Evolutionary conservation across 2,329 filamentous ascomycete species (phyloP).

Genomic region (Beauveria sp.): DNA sequence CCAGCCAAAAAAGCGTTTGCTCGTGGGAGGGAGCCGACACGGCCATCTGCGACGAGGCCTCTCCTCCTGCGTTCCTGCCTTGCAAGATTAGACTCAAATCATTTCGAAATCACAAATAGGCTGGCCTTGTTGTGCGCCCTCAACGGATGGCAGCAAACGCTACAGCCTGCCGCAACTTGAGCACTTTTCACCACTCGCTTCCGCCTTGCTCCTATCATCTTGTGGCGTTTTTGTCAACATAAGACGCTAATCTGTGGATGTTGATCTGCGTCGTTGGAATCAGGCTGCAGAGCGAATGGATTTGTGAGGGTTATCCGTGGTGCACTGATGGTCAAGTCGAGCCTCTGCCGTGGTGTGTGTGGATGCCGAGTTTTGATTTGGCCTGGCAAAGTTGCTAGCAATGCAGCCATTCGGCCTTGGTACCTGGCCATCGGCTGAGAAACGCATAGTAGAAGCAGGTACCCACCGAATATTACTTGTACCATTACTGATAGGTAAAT

Average conservation of each 20-base stretch:
- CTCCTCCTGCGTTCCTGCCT: too few relatives aligned
- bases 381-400: background rate
- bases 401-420: background rate
- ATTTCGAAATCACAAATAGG: too few relatives aligned
- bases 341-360: constrained; percentile 1
- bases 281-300: background rate
- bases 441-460: background rate
- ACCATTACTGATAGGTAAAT: background rate
- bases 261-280: background rate
- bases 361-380: background rate
- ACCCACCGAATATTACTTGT: background rate
- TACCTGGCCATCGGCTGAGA: background rate
- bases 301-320: background rate
- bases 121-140: too few relatives aligned
- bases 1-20: background rate
- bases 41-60: background rate
- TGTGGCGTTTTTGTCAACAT: constrained; percentile 2
- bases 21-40: background rate
- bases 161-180: background rate
- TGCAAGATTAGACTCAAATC: too few relatives aligned
- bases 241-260: background rate
- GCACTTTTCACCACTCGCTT: background rate
- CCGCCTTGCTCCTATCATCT: background rate
- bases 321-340: background rate
- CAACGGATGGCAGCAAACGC: background rate